Evolutionary conservation across 331 rosid genomes (phyloP), one percentile per base, ranked within the genome.

Genomic region (Cydonia oblonga): DNA sequence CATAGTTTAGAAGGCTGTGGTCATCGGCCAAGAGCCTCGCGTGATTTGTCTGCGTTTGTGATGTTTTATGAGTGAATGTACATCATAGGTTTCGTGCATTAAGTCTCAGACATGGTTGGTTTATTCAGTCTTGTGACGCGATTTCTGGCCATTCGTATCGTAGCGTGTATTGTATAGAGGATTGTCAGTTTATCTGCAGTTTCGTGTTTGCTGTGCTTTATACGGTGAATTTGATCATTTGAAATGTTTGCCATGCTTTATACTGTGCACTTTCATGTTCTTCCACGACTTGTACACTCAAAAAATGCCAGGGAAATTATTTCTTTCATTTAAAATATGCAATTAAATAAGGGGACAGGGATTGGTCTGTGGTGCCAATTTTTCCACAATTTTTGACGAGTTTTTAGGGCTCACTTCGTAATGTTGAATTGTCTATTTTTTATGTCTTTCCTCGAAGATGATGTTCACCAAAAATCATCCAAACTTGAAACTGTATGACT

Each of bases 21-120:
- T 84, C 84, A 77, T 75, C 74, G 79, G 81, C 75, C 82, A 64
- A 69, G 72, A 68, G 81, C 76, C 74, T 54, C 69, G 52, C 66
- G 49, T 83, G 76, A 61, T 83, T 79, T 75, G 88, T 82, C 84
- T 88, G 83, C 83, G 70, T 72, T 76, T 82, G 83, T 85, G 79
- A 86, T 77, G 85, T 80, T 86, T 85, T 19, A 88, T 75, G 87
- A 82, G 92, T 86, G 93, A 86, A 86, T 91, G 96, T 91, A 90
- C 90, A 89, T 89, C 79, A 88, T 89, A 87, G 89, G 92, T 75
- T 80, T 81, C 67, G 54, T 80, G 71, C 83, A 29, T 76, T 63
- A 18, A 72, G 30, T 74, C 76, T 76, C 57, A 62, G 67, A 53
- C 70, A 14, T 72, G 81, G 74, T 80, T 81, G 86, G 81, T 79